These are phyloP conservation scores for Ascodesmis nigricans DNA, from an alignment of 495 filamentous ascomycete genomes.

Conservation along the genomic window DNA sequence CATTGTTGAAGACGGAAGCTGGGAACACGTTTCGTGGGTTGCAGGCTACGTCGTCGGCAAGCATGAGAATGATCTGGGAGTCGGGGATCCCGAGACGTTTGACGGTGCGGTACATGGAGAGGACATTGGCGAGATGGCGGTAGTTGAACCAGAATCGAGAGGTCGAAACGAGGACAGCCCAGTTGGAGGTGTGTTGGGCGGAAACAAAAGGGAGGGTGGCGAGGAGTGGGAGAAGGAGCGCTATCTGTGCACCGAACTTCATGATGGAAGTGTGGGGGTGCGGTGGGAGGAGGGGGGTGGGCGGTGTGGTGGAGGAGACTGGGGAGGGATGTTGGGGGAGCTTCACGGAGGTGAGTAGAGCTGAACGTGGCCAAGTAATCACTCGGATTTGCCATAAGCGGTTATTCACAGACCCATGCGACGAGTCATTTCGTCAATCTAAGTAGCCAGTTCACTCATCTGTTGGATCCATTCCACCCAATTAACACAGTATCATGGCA, in stretches of 20 bases:
- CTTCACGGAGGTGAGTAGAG: too few relatives aligned
- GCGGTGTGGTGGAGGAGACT: too few relatives aligned
- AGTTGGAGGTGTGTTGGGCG: conserved; percentile 87
- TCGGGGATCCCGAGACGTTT: conserved; percentile 96
- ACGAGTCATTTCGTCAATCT: too few relatives aligned
- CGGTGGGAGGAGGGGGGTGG: too few relatives aligned
- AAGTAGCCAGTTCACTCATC: too few relatives aligned
- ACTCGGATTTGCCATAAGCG: too few relatives aligned
- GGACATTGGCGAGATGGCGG: conserved; percentile 89
- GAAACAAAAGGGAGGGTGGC: conserved; percentile 28
- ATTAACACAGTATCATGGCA: too few relatives aligned
- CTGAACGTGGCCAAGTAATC: too few relatives aligned
- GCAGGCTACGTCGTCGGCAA: conserved; percentile 98
- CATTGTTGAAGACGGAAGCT: conserved; percentile 95
- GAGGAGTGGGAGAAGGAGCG: conserved; percentile 26
- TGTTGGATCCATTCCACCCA: too few relatives aligned
- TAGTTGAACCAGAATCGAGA: conserved; percentile 99
- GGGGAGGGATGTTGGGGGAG: too few relatives aligned
- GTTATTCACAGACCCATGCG: too few relatives aligned
- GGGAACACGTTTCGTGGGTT: conserved; percentile 96
- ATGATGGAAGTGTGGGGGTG: conserved; percentile 7
- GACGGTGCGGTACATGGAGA: conserved; percentile 93
- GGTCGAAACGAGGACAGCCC: conserved; percentile 95
- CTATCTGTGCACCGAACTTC: conserved; percentile 16
- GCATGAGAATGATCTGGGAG: conserved; percentile 97